These are phyloP conservation scores for Penicillium paxilli DNA, from an alignment of 495 filamentous ascomycete genomes.

Conservation along the genomic window DNA sequence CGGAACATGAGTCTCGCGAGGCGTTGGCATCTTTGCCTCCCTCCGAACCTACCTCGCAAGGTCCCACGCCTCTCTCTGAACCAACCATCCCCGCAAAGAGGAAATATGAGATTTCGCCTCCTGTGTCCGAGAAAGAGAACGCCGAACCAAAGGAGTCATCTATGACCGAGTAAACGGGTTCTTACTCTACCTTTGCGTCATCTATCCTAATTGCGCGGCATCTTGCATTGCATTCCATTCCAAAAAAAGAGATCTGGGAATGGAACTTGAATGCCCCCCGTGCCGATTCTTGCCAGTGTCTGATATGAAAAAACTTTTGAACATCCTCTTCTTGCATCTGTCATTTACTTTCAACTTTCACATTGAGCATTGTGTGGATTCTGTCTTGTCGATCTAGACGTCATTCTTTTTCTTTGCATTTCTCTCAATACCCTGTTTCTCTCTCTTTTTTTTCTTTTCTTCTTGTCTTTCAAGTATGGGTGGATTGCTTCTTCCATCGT, in stretches of 20 bases:
- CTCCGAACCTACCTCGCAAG: slow-evolving; percentile 21
- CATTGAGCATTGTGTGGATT: slow-evolving; percentile 11
- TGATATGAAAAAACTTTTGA: slow-evolving; percentile 1
- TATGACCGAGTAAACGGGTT: slow-evolving; percentile 7
- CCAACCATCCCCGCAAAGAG: slow-evolving; percentile 23
- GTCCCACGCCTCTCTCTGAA: slow-evolving; percentile 19
- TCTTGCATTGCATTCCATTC: neutral
- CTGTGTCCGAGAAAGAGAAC: slow-evolving; percentile 27
- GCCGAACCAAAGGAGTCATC: slow-evolving; percentile 28
- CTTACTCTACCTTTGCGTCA: no score
- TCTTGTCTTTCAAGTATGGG: neutral
- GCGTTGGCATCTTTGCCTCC: slow-evolving; percentile 18
- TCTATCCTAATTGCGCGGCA: neutral
- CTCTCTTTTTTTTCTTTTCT: slow-evolving; percentile 6
- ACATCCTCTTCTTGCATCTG: slow-evolving; percentile 11
- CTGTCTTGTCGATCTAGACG: slow-evolving; percentile 4
- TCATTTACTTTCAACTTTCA: neutral
- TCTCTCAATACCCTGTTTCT: slow-evolving; percentile 17
- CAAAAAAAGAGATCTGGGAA: neutral
- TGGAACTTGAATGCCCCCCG: neutral
- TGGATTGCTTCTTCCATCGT: slow-evolving; percentile 4
- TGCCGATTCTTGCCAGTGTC: neutral
- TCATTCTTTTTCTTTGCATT: slow-evolving; percentile 4
- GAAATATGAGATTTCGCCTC: slow-evolving; percentile 28
- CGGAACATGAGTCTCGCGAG: slow-evolving; percentile 30